Conservation (phyloP, 2,329 filamentous ascomycete species). For the Thielaviopsis populi region DNA sequence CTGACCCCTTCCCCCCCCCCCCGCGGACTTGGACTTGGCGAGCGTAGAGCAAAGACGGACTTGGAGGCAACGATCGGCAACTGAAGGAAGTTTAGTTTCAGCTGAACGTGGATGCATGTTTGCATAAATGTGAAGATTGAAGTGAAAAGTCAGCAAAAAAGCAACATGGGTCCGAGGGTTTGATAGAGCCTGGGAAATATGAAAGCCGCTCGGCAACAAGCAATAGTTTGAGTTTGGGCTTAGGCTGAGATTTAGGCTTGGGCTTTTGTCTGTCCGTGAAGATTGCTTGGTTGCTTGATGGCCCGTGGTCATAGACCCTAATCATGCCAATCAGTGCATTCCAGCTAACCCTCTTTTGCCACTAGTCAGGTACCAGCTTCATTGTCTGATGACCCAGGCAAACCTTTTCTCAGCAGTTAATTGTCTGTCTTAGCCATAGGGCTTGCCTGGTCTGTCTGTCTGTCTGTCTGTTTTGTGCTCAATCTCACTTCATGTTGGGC, state of each 20-base stretch:
- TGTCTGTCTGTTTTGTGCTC: background rate
- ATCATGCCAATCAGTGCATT: background rate
- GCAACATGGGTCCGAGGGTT: background rate
- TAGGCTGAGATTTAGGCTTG: too few species aligned
- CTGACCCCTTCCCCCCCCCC: background rate
- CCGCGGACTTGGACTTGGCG: background rate
- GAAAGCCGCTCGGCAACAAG: too few species aligned
- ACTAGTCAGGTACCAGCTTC: background rate
- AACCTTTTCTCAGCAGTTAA: background rate
- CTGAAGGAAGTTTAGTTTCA: constrained; percentile 2
- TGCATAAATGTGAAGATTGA: background rate
- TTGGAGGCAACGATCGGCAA: background rate
- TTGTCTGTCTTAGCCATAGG: too few species aligned
- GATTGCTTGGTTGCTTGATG: too few species aligned
- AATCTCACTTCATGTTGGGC: background rate
- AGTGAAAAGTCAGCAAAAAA: background rate
- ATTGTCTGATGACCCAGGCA: too few species aligned
- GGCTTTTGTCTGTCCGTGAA: too few species aligned
- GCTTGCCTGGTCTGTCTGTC: background rate
- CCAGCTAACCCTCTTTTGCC: background rate
- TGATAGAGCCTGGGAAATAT: too few species aligned
- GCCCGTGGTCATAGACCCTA: background rate
- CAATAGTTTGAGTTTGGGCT: too few species aligned
- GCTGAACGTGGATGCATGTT: background rate
- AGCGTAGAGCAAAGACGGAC: background rate